Evolutionary conservation across 208 protist genomes (phyloP).

Genomic region (Naegleria fowleri): DNA sequence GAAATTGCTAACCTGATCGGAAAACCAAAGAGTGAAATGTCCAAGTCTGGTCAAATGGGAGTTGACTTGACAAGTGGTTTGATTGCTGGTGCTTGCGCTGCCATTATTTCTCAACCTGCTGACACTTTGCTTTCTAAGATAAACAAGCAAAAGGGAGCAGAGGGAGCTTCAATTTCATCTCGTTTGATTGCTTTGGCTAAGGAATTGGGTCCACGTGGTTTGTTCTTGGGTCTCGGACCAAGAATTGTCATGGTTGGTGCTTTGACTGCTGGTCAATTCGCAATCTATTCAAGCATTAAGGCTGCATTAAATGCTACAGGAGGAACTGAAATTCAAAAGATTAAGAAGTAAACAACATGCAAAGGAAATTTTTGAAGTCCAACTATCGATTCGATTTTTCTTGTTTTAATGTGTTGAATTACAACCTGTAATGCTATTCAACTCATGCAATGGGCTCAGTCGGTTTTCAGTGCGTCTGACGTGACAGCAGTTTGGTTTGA

Average conservation of each 20-base stretch:
- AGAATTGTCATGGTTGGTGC: slow-evolving; percentile 94
- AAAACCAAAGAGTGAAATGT: slow-evolving; percentile 25
- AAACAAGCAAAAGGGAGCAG: slow-evolving; percentile 70
- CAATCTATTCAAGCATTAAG: slow-evolving; percentile 70
- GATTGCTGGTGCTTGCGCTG: slow-evolving; percentile 85
- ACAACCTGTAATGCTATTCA: too few relatives aligned
- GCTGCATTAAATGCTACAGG: neutral
- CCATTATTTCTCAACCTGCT: slow-evolving; percentile 89
- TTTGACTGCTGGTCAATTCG: slow-evolving; percentile 90
- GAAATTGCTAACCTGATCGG: slow-evolving; percentile 45
- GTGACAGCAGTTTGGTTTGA: too few relatives aligned
- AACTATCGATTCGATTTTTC: too few relatives aligned
- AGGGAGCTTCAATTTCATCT: slow-evolving; percentile 56
- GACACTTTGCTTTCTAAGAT: slow-evolving; percentile 84
- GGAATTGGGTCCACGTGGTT: slow-evolving; percentile 68
- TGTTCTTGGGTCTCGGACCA: slow-evolving; percentile 78
- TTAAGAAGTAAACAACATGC: neutral
- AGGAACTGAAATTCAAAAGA: neutral
- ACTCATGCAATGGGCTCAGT: too few relatives aligned
- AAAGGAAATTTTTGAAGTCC: too few relatives aligned
- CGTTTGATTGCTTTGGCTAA: slow-evolving; percentile 43
- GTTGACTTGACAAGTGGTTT: slow-evolving; percentile 86
- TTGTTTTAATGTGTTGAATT: too few relatives aligned
- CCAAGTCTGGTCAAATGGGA: slow-evolving; percentile 40
- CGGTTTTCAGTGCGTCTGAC: too few relatives aligned